A percentile compares a stretch with the other conserved stretches of the same genome.
phyloP scores from a whole-genome alignment of 352 stramenopile genomes.

The Phytophthora multivora region DNA sequence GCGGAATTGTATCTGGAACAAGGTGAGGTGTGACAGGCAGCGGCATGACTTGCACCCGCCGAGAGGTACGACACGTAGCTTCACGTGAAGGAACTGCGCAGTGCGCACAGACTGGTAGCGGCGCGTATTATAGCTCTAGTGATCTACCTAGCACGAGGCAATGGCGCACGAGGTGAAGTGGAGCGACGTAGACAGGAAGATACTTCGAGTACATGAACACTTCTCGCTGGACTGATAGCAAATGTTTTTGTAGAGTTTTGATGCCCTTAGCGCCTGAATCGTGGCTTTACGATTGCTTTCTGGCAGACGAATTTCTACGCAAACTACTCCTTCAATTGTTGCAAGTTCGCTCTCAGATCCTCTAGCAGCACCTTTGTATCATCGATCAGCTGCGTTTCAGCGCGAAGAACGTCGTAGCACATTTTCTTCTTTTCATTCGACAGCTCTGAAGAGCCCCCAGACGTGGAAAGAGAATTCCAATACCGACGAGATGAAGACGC shows the following conservation, averaged over 20 bases:
- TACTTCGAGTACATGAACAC: too few species aligned
- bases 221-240: not conserved
- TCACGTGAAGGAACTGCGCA: too few species aligned
- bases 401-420: slow-evolving; percentile 79
- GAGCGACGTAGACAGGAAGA: too few species aligned
- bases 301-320: not conserved
- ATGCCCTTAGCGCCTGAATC: not conserved
- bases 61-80: too few species aligned
- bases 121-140: too few species aligned
- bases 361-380: slow-evolving; percentile 74
- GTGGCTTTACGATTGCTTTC: not conserved
- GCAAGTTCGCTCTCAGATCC: slow-evolving; percentile 62
- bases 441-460: slow-evolving; percentile 20
- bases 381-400: slow-evolving; percentile 84
- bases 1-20: slow-evolving; percentile 90
- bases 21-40: too few species aligned
- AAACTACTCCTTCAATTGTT: slow-evolving; percentile 39
- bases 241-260: not conserved
- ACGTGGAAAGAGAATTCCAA: slow-evolving; percentile 16
- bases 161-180: too few species aligned
- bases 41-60: too few species aligned
- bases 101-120: slow-evolving; percentile 66
- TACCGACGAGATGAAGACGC: slow-evolving; percentile 28
- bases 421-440: slow-evolving; percentile 84
- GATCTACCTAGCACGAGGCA: too few species aligned